Percentiles rank a stretch among this genome's conserved stretches.
phyloP scores from a whole-genome alignment of 768 basidiomycete genomes.

The Collybiopsis luxurians region DNA sequence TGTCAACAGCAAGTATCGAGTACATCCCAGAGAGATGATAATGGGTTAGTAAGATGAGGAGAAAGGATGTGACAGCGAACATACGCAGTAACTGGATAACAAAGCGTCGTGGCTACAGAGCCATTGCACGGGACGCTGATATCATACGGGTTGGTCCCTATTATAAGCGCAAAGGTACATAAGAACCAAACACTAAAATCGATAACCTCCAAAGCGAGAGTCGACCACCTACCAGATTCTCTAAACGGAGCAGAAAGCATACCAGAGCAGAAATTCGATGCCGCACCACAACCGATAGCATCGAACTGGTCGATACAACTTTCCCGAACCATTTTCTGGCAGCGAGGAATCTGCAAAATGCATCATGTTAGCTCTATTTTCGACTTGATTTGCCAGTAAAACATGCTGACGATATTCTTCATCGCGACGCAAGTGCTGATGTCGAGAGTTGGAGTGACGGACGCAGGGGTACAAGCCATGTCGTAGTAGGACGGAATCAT shows the following conservation, averaged over 20 bases:
- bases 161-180: too few relatives aligned
- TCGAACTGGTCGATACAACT: slow-evolving; percentile 69
- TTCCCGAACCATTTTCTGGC: slow-evolving; percentile 52
- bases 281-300: slow-evolving; percentile 60
- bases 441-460: slow-evolving; percentile 35
- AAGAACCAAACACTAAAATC: too few relatives aligned
- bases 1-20: too few relatives aligned
- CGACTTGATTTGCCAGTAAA: too few relatives aligned
- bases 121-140: slow-evolving; percentile 34
- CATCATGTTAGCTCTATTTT: too few relatives aligned
- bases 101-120: slow-evolving; percentile 17
- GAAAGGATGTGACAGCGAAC: neutral
- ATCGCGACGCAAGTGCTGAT: slow-evolving; percentile 36
- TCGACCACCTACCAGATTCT: slow-evolving; percentile 37
- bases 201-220: too few relatives aligned
- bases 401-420: slow-evolving; percentile 37
- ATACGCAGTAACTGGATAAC: slow-evolving; percentile 29
- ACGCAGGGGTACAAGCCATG: slow-evolving; percentile 44
- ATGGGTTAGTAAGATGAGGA: too few relatives aligned
- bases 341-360: slow-evolving; percentile 56
- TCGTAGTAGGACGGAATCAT: slow-evolving; percentile 31
- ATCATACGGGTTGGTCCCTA: slow-evolving; percentile 54
- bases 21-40: too few relatives aligned
- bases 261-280: slow-evolving; percentile 60
- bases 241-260: slow-evolving; percentile 46